phyloP scores from a whole-genome alignment of 2,329 filamentous ascomycete genomes.

The Colletotrichum musae region DNA sequence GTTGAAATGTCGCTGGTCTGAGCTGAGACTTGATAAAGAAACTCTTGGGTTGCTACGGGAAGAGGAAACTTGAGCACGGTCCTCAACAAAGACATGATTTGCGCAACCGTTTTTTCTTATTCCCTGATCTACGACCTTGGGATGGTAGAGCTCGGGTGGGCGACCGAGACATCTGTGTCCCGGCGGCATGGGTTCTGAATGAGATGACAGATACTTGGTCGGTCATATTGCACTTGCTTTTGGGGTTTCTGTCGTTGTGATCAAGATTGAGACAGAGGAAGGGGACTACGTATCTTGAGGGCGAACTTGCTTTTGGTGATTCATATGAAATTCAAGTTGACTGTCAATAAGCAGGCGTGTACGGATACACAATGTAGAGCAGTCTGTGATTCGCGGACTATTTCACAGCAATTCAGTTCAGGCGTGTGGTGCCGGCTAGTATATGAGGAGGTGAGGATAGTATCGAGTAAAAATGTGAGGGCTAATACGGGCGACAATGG shows the following conservation, averaged over 20 bases:
- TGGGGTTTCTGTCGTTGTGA: not conserved
- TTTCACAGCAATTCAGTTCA: not conserved
- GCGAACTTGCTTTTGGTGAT: not conserved
- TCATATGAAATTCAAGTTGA: not conserved
- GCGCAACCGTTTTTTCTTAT: slow-evolving; percentile 3
- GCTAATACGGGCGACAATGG: too few relatives aligned
- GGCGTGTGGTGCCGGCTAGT: not conserved
- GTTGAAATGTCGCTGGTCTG: slow-evolving; percentile 11
- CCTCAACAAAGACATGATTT: not conserved
- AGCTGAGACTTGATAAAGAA: slow-evolving; percentile 26
- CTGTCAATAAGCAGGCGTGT: not conserved
- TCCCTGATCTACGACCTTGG: not conserved
- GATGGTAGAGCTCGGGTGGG: not conserved
- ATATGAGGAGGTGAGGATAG: too few relatives aligned
- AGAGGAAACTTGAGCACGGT: slow-evolving; percentile 14
- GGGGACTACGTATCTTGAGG: too few relatives aligned
- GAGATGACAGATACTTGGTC: slow-evolving; percentile 19
- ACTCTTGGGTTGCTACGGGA: slow-evolving; percentile 4
- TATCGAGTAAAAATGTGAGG: too few relatives aligned
- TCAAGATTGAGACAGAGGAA: too few relatives aligned
- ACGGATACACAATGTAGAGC: not conserved
- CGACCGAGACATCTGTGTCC: slow-evolving; percentile 24
- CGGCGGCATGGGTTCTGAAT: slow-evolving; percentile 15
- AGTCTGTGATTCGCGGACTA: not conserved
- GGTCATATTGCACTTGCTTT: slow-evolving; percentile 4